Base-by-base conservation (phyloP, 805 yeast species). In the Saccharomycopsis sp. region DNA sequence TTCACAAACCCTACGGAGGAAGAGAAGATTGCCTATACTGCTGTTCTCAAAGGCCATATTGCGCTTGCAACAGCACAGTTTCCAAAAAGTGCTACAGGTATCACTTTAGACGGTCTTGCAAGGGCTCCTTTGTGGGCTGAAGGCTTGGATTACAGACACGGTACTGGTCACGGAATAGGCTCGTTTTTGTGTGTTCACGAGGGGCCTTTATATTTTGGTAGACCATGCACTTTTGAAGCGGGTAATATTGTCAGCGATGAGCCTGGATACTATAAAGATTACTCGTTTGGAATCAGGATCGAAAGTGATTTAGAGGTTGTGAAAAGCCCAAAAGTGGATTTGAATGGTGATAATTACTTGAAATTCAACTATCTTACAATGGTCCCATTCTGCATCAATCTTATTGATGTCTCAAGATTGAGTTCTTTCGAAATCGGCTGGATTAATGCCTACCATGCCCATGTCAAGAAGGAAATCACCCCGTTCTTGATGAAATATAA, bases 81-180 rank as follows among this genome's bases (percentile, higher is more conserved):
- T 67, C 87, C 87, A 1, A 78, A 78, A 62, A 75, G 76, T 51
- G 76, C 82, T 29, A 76, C 82, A 2, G 86, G 86, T 3, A 74
- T 70, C 56, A 75, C 76, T 60, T 71, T 82, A 55, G 87, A 82
- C 67, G 70, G 80, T 2, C 72, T 82, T 60, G 86, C 87, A 7
- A 75, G 87, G 68, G 84, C 80, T 63, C 74, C 67, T 62, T 73
- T 82, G 59, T 82, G 87, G 87, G 70, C 70, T 54, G 63, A 74
- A 48, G 84, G 84, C 1, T 67, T 82, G 61, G 85, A 82, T 67
- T 82, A 82, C 66, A 76, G 78, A 34, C 87, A 82, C 66, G 86
- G 86, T 34, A 82, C 87, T 3, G 82, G 85, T 0, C 87, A 82
- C 67, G 87, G 87, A 2, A 75, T 82, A 56, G 86, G 84, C n/a